Base-by-base conservation (phyloP, 2,329 filamentous ascomycete species). In the Knoxdaviesia proteae region DNA sequence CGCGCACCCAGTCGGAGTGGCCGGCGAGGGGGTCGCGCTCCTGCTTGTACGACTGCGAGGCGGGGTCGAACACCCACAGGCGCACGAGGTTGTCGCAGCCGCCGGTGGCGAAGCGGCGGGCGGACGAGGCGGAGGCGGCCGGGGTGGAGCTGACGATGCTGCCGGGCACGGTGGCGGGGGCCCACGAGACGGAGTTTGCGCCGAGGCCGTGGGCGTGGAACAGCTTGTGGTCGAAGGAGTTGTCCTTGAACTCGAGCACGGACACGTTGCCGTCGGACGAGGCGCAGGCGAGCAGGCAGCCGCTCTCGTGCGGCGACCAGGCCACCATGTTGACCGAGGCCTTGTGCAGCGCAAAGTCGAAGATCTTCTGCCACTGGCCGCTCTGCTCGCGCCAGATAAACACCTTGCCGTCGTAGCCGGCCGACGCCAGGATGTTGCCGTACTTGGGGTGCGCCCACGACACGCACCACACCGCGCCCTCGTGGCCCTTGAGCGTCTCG, bases 361-460 rank as follows among this genome's bases (percentile, higher is more conserved):
- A 93, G 59, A 94, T 84, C 57, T 80, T 78, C 54, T 86, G 80
- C 80, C 80, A 86, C 53, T 73, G 66, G 51, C 68, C 71, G 52
- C 62, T 67, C 59, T 87, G 80, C 63, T 98, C 90, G 59, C 87
- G 84, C 86, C 88, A 98, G 69, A 98, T 93, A 60, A 96, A 77
- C 50, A 98, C 88, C 62, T 94, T 94, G 61, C 88, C 90, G 61
- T 98, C 90, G 65, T 94, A 98, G 50, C 83, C 84, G 42, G 86
- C 84, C 48, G 84, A 93, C 44, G 90, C 90, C 47, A 98, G 79
- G 56, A 98, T 94, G 59, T 88, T 94, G 65, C 90, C 90, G 61
- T 92, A 96, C 60, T 98, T 96, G 48, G 90, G 90, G 57, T 98
- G 90, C 40, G 88, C 87, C 90, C 90, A 98, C 53, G 87, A 81